Percentiles rank a stretch among this genome's conserved stretches.
Evolutionary conservation across 2,329 filamentous ascomycete genomes (phyloP).

Genomic region (Microcyclosporella mali): DNA sequence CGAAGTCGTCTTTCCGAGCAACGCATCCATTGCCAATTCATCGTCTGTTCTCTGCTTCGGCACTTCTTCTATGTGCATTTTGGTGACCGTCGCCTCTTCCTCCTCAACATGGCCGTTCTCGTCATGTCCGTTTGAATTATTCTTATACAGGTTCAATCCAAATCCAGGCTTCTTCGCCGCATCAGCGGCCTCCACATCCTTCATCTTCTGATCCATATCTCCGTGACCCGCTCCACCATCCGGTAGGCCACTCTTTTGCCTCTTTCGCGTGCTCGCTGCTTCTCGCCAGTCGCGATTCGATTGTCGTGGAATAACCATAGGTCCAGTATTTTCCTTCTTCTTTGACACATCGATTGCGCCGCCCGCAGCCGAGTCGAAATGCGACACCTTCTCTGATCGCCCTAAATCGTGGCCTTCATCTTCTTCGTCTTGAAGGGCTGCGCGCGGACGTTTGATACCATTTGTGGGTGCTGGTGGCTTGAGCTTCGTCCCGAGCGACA

Average conservation of each 20-base stretch:
- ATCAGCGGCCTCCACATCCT: slow-evolving; percentile 20
- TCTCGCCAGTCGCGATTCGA: slow-evolving; percentile 59
- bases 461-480: slow-evolving; percentile 26
- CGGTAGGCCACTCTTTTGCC: slow-evolving; percentile 54
- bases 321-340: slow-evolving; percentile 33
- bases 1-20: slow-evolving; percentile 35
- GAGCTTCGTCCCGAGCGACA: slow-evolving; percentile 26
- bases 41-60: slow-evolving; percentile 46
- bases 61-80: slow-evolving; percentile 21
- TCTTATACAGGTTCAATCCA: slow-evolving; percentile 45
- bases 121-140: slow-evolving; percentile 7
- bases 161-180: slow-evolving; percentile 44
- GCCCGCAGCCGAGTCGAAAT: slow-evolving; percentile 48
- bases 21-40: slow-evolving; percentile 47
- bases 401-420: slow-evolving; percentile 48
- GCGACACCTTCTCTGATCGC: slow-evolving; percentile 45
- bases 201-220: slow-evolving; percentile 20
- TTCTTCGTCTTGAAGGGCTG: slow-evolving; percentile 37
- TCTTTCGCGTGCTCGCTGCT: slow-evolving; percentile 43
- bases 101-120: slow-evolving; percentile 19
- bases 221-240: slow-evolving; percentile 23
- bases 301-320: slow-evolving; percentile 53
- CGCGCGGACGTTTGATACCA: slow-evolving; percentile 38
- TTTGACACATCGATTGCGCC: slow-evolving; percentile 42
- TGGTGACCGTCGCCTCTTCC: slow-evolving; percentile 2